Evolutionary conservation across 441 rosid genomes (phyloP), one percentile per base, ranked within the genome.

Genomic region (Adansonia gregorii): DNA sequence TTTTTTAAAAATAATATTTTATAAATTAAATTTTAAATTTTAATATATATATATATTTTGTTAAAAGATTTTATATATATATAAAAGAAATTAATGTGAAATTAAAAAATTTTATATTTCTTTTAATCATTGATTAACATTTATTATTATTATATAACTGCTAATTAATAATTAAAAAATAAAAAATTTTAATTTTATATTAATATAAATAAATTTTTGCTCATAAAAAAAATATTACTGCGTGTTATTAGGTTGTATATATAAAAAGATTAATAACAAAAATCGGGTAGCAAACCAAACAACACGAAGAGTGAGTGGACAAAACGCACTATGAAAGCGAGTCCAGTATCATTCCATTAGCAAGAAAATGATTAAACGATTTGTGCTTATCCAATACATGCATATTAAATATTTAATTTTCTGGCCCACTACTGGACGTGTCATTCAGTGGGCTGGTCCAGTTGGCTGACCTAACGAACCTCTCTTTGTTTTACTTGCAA

Each of bases 321-420:
- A 9, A 4, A 46, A 74, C 76, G 76, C 76, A 58, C 68, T 14
- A 22, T 0, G 9, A 14, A 14, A 74, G 76, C 22, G 67, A 45
- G 76, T 74, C 4, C 4, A 24, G 15, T 17, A 3, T 10, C 3
- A 73, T 73, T 73, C 39, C n/a, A 10, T 22, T 20, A 27, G 10
- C 35, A 17, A 72, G 49, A 72, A 41, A 15, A 59, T 74, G 58
- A 60, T 58, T 24, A 24, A 60, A 74, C 10, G 46, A 48, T 22
- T 48, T 48, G 77, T 74, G 60, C 56, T 74, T 74, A 74, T 74
- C 77, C 66, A 52, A 17, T 52, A 31, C 15, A 31, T 3, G 8
- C 54, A 24, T 10, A 72, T 52, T 6, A n/a, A 54, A 31, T 17
- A 55, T 10, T 56, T 9, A 12, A 56, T 7, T 49, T 14, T 3